Conservation (phyloP, 75 land plant species). For the Ceratopteris richardii region DNA sequence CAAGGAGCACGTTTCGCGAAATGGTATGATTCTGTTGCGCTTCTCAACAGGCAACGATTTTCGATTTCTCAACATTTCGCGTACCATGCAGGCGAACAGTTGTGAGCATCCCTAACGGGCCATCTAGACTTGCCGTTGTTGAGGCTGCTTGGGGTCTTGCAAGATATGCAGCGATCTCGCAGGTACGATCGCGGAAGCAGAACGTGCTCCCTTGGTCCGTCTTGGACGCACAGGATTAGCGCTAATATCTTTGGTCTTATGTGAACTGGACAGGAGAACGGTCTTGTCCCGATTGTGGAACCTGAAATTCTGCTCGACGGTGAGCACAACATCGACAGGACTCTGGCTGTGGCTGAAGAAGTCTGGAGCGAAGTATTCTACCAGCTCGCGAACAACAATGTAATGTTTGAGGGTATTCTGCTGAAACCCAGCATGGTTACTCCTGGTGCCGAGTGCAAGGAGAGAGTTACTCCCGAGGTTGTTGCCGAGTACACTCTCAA, state of each 20-base stretch:
- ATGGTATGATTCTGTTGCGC: slow-evolving; percentile 22
- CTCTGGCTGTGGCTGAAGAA: slow-evolving; percentile 46
- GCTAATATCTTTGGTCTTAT: no score
- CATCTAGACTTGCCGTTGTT: no score
- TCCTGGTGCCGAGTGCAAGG: slow-evolving; percentile 74
- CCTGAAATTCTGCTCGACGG: slow-evolving; percentile 76
- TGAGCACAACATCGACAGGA: slow-evolving; percentile 60
- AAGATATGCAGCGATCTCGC: slow-evolving; percentile 68
- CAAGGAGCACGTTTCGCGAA: slow-evolving; percentile 85
- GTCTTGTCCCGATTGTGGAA: slow-evolving; percentile 80
- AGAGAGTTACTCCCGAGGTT: slow-evolving; percentile 46
- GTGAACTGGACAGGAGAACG: slow-evolving; percentile 80
- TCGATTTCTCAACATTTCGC: no score
- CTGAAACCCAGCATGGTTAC: slow-evolving; percentile 91
- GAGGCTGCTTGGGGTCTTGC: slow-evolving; percentile 90
- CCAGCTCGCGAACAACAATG: slow-evolving; percentile 81
- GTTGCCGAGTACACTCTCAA: slow-evolving; percentile 70
- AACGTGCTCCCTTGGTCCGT: no score
- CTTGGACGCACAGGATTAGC: no score
- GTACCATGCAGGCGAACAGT: slow-evolving; percentile 62
- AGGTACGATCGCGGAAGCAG: no score
- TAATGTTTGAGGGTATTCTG: slow-evolving; percentile 64
- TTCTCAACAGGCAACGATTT: no score
- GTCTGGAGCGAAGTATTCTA: slow-evolving; percentile 67
- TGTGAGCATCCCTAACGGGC: slow-evolving; percentile 76